Evolutionary conservation across 108 stramenopile genomes (phyloP), one percentile per base, ranked within the genome.

Genomic region (Skeletonema tropicum): DNA sequence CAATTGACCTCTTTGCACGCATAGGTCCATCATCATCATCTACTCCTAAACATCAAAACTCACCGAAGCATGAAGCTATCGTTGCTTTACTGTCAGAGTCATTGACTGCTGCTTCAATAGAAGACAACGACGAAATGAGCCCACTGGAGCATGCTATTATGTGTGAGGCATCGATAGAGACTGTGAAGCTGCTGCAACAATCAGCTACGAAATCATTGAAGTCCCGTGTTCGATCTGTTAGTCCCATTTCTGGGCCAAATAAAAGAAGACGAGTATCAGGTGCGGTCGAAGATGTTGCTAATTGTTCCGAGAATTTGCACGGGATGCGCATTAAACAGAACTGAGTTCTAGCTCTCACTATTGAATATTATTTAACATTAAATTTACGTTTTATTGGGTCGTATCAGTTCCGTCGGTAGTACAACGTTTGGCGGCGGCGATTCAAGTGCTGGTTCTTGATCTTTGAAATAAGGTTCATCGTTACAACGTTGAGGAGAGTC

Each of bases 41-140:
- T 31, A 13, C 14, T 3, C 21, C 33, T 3, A 35, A 35, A 3
- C 35, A 23, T 12, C 62, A 35, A 11, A n/a, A 39, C 19, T 19
- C 21, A 39, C 33, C 64, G 15, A 45, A 45, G 31, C 41, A 64
- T 21, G 64, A 38, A 5, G 30, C 35, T 25, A 31, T 64, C 6
- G 12, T 35, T 25, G 64, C 35, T 25, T 31, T 64, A 5, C 64
- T 64, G 0, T 64, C 64, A 10, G 64, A 64, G 17, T 64, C 62
- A 17, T 6, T 64, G 12, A 7, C 1, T 15, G 36, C 64, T 13
- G n/a, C 64, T 15, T 10, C 35, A 38, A 64, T 64, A n/a, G 64
- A 64, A 23, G 64, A 64, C 33, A 41, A 42, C 39, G 64, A 64
- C 6, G 64, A 23, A 25, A 64, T 64, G 41, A 64, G 4, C 38